Evolutionary conservation across 2,329 filamentous ascomycete genomes (phyloP), one percentile per base, ranked within the genome.

Genomic region (Dactylella cylindrospora): DNA sequence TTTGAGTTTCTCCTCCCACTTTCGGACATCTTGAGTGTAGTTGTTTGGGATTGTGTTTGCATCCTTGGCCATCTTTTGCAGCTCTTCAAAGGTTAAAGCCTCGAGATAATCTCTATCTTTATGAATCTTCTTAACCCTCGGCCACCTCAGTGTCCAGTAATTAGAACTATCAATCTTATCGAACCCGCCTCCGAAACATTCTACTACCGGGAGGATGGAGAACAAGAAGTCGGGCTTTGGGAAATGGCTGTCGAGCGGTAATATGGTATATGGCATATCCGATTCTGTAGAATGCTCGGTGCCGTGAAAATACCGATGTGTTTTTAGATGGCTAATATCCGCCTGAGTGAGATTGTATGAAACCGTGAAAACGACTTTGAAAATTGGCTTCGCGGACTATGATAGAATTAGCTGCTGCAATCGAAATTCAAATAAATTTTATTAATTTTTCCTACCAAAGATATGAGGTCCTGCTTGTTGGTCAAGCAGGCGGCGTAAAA

Each of bases 171-270:
- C 79, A 2, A 80, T 78, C 68, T 84, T 87, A 60, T 89, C 85
- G 67, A 90, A 95, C 0, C 85, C 84, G 64, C 88, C 87, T 47
- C 88, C 90, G 19, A 86, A 78, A 59, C 95, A 76, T 67, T 95
- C 90, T 52, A 90, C 86, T 0, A 95, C 82, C 15, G 88, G 80
- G 0, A 89, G 89, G 0, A 77, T 75, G 5, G 77, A 79, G 71
- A 95, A 95, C 15, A 64, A 20, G 15, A 66, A 57, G 25, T 66
- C 64, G 2, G 57, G 57, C 17, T 57, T 29, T 12, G 45, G 15
- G 47, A 62, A 57, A 20, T 47, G 20, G 23, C 12, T 20, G 5
- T 53, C 33, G 9, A 51, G 17, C 25, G 17, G 5, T 13, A 31
- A 31, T 9, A 44, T 19, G 39, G 12, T 25, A 40, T 64, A 50